Evolutionary conservation across 805 yeast species (phyloP).

Genomic region (Candida pseudoglaebosa): DNA sequence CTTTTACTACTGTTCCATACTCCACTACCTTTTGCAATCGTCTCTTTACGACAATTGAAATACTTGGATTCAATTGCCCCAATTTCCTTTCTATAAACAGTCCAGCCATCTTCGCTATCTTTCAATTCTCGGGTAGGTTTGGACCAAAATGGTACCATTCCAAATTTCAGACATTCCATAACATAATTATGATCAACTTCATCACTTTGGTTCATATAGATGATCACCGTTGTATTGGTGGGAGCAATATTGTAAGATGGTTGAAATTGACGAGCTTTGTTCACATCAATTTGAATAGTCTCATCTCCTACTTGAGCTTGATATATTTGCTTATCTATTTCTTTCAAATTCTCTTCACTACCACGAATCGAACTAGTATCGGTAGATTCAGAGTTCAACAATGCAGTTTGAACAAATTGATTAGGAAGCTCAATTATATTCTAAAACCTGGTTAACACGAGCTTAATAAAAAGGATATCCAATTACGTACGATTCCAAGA

Average conservation of each 20-base stretch:
- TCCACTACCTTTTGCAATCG: conserved; percentile 42
- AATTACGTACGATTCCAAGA: not conserved
- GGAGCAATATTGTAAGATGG: conserved; percentile 63
- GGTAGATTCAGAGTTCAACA: conserved; percentile 3
- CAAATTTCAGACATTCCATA: conserved; percentile 69
- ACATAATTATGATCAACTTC: conserved; percentile 14
- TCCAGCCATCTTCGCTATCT: conserved; percentile 13
- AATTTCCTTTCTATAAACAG: conserved; percentile 25
- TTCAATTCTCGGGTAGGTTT: conserved; percentile 29
- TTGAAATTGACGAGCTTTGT: conserved; percentile 11
- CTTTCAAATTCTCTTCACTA: conserved; percentile 1
- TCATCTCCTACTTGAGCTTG: conserved; percentile 8
- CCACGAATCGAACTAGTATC: not conserved
- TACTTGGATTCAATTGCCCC: conserved; percentile 42
- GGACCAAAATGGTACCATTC: conserved; percentile 71
- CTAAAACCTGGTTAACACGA: conserved; percentile 10
- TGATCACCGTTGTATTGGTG: conserved; percentile 46
- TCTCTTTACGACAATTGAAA: conserved; percentile 74
- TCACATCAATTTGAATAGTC: not conserved
- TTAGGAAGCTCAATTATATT: conserved; percentile 24
- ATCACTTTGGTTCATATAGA: conserved; percentile 14
- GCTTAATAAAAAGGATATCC: not conserved
- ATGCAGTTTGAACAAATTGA: conserved; percentile 22
- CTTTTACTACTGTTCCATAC: conserved; percentile 56
- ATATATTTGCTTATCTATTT: not conserved